phyloP scores from a whole-genome alignment of 2,329 filamentous ascomycete genomes.

The Myrmaecium sp. region DNA sequence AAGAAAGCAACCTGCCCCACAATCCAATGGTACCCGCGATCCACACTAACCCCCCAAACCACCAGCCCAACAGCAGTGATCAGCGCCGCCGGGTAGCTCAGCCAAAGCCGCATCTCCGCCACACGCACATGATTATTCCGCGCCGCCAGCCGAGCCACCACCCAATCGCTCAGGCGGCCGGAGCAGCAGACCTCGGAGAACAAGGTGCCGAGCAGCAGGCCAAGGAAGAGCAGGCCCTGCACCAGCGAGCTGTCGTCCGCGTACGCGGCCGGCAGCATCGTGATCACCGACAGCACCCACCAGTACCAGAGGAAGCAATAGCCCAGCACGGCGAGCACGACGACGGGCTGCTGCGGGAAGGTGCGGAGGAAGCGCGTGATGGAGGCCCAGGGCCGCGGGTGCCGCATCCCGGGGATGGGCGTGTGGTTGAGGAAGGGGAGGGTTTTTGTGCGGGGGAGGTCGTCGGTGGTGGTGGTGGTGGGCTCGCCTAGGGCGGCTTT shows the following conservation, averaged over 20 bases:
- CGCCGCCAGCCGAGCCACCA: constrained; percentile 30
- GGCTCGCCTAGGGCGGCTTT: constrained; percentile 7
- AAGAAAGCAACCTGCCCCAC: constrained; percentile 39
- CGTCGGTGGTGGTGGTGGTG: constrained; percentile 5
- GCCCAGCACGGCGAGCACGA: constrained; percentile 28
- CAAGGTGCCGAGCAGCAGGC: constrained; percentile 36
- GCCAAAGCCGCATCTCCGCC: constrained; percentile 39
- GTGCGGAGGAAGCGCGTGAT: constrained; percentile 29
- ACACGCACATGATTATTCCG: constrained; percentile 26
- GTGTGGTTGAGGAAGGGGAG: constrained; percentile 29
- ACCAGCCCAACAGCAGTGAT: constrained; percentile 33
- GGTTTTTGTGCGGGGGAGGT: constrained; percentile 22
- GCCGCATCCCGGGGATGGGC: constrained; percentile 33
- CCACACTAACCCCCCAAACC: constrained; percentile 39
- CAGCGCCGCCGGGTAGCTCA: constrained; percentile 35
- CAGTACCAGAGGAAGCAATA: constrained; percentile 41
- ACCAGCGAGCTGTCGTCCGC: constrained; percentile 29
- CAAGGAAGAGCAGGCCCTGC: constrained; percentile 37
- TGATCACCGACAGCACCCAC: constrained; percentile 38
- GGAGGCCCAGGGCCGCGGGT: constrained; percentile 32
- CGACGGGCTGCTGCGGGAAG: constrained; percentile 29
- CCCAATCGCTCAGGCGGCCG: constrained; percentile 34
- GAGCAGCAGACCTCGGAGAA: constrained; percentile 35
- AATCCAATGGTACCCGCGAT: constrained; percentile 38
- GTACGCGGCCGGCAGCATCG: constrained; percentile 36